Base-by-base conservation (phyloP, 2,329 filamentous ascomycete genomes). In the Decorospora gaudefroyi region DNA sequence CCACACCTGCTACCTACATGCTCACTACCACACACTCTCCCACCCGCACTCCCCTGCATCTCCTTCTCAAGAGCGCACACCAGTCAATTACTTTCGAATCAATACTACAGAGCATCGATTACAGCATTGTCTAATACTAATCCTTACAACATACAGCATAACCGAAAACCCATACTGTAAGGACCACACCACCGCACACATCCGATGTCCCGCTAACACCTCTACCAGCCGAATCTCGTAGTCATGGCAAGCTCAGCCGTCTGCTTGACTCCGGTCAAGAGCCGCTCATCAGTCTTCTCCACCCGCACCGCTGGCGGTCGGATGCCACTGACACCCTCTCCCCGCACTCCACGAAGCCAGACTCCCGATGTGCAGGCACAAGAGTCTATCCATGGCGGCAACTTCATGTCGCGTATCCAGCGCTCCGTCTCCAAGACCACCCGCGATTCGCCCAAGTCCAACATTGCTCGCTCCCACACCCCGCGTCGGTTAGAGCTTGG, bases 361-460 rank as follows among this genome's bases (percentile, higher is more conserved):
- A 65, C 59, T 49, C 56, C 61, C 32, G 67, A 71, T 79, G 70
- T 73, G 73, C 67, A 72, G 71, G 65, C 72, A 57, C 73, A 78
- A 55, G 87, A 90, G 75, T 90, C 90, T 6, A 84, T 90, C 49
- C 93, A 76, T 62, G 69, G 71, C 71, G 83, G 86, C 51, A 87
- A 90, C 72, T 78, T 95, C 46, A 82, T 88, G 54, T 80, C 88
- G 49, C 86, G 90, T 67, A 87, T 96, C 65, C 80, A 87, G 51
- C 87, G 87, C 65, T 85, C 79, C 45, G 72, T 78, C 49, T 79
- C 84, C 51, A 86, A 85, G 75, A 75, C 79, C 27, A 76, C 81
- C 27, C 86, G 88, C 36, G 88, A 93, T 68, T 96, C 92, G 2
- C 90, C 91, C 68, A 97, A 97, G 78, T 96, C 91, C 47, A 97